Base-by-base conservation (phyloP, 2,329 filamentous ascomycete genomes). In the Beauveria brongniartii region DNA sequence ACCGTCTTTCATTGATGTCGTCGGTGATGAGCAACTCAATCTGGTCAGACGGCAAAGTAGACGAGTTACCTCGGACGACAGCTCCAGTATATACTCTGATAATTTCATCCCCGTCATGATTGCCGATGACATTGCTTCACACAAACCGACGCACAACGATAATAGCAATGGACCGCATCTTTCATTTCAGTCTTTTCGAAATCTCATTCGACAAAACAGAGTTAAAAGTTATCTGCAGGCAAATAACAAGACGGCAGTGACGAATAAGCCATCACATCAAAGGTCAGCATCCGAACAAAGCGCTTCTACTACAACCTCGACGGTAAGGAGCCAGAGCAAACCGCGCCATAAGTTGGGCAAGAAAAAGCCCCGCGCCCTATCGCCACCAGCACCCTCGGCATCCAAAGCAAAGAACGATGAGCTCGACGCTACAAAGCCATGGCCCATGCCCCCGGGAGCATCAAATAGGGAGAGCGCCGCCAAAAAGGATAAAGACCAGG, bases 71-170 rank as follows among this genome's bases (percentile, higher is more conserved):
- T 2, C 59, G 59, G n/a, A 75, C 20, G 56, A 59, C 37, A 41
- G 46, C 24, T 59, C 56, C 12, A 59, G 56, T 34, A 80, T 63
- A 65, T 75, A 24, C 64, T 80, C 37, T 69, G 56, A 59, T 14
- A 65, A 76, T 18, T 79, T 82, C 58, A 69, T 73, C 16, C 78
- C 70, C 59, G 78, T 78, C 30, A 81, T 79, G 63, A 69, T 75
- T 20, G 34, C 34, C 4, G 47, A 30, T 1, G 56, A 52, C 26
- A 44, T 52, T 18, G 18, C 5, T 18, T 24, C 41, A 24, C 37
- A 46, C n/a, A 44, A 64, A 64, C 26, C 56, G 60, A 40, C 59
- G 63, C 34, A 67, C 55, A 57, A 43, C 10, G 62, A 65, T 20
- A 60, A 47, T 18, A 43, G 53, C 48, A 30, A 60, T 34, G 59